Evolutionary conservation across 768 basidiomycete genomes (phyloP), one percentile per base, ranked within the genome.

Genomic region (Coprinopsis marcescibilis): DNA sequence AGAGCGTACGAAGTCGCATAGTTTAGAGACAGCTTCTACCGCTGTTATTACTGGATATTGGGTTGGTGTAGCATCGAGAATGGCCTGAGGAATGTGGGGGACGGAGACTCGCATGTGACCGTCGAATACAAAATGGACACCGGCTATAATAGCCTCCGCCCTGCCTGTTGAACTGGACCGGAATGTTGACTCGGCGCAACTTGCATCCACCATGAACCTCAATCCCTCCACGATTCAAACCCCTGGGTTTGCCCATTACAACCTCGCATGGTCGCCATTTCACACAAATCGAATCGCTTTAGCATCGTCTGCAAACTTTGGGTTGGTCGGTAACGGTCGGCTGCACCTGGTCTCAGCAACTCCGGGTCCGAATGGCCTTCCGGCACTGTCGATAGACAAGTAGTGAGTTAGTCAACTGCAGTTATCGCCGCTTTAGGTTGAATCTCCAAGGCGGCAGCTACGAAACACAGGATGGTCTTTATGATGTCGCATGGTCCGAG

Each of bases 401-500:
- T 69, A 77, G 86, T 86, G 65, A 66, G 85, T 73, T 38, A 27
- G 5, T 10, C 6, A 23, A 38, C 23, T 14, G 21, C 38, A 29
- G 5, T 43, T 26, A 37, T n/a, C 32, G 37, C 37, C 23, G 24
- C 43, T 21, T 32, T 27, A 15, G 30, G 43, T 29, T 45, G 44
- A 51, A 65, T 59, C 37, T 53, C 50, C 54, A 47, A 64, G 41
- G 55, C 54, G 38, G 52, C 59, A 93, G 89, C 51, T 95, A 83
- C 56, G 90, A 93, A 60, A 83, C 90, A 0, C 89, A 92, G 62
- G 93, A 95, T 58, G 89, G 85, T 0, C 65, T 94, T 6, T 94
- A 85, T 61, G 92, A 94, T 58, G 69, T 92, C 39, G 91, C 94
- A 1, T 98, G 94, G 94, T 93, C 89, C 27, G 95, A 98, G 67